Percentiles rank a stretch among this genome's conserved stretches.
Conservation (phyloP, 2,329 filamentous ascomycete species). For the Sporothrix pallida region DNA sequence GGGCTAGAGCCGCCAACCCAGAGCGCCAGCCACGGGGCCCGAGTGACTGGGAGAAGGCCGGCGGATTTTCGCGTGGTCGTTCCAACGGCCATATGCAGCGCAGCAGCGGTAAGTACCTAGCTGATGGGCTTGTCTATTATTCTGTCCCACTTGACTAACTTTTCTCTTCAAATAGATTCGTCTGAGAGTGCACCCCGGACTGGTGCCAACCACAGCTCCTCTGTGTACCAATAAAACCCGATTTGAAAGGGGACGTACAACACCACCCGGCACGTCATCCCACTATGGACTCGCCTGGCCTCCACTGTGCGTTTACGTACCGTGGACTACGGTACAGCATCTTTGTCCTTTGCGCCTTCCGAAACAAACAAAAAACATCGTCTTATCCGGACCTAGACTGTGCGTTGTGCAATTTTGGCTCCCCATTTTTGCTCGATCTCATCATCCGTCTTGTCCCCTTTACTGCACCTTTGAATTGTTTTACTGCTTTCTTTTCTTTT, state of each 20-base stretch:
- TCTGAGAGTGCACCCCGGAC: constrained; percentile 7
- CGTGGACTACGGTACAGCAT: too few relatives aligned
- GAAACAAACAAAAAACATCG: constrained; percentile 10
- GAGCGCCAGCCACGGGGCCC: constrained; percentile 69
- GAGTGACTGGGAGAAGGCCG: constrained; percentile 60
- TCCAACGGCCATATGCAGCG: constrained; percentile 66
- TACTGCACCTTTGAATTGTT: not conserved
- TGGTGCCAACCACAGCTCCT: not conserved
- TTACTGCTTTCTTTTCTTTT: constrained; percentile 9
- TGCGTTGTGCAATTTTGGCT: not conserved
- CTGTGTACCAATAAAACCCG: constrained; percentile 17
- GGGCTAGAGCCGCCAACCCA: constrained; percentile 49
- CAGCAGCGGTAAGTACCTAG: constrained; percentile 58
- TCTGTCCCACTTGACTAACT: not conserved
- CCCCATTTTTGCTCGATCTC: not conserved
- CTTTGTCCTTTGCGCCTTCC: not conserved
- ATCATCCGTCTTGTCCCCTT: not conserved
- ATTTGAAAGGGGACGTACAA: not conserved
- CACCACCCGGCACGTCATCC: too few relatives aligned
- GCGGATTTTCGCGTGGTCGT: constrained; percentile 62
- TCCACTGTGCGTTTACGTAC: too few relatives aligned
- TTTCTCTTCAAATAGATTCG: not conserved
- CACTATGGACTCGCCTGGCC: too few relatives aligned
- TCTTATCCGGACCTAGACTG: constrained; percentile 6
- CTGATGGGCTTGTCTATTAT: not conserved